A percentile compares a stretch with the other conserved stretches of the same genome.
Conservation (phyloP, 805 yeast genomes). For the Tetrapisispora nanseiensis region DNA sequence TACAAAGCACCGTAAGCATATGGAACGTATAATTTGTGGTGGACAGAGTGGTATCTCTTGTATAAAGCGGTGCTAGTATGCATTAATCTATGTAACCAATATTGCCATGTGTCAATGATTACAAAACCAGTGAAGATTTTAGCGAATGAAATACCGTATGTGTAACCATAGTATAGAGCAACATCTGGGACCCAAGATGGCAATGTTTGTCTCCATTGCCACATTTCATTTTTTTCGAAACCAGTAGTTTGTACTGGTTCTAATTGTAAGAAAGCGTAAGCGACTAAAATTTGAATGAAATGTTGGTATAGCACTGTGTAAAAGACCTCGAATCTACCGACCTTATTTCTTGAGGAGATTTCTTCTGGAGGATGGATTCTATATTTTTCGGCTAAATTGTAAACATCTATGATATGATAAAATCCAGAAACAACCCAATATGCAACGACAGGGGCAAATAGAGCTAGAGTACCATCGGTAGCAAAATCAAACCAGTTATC, state of each 20-base stretch:
- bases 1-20: constrained; percentile 94
- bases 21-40: constrained; percentile 89
- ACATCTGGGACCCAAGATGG: constrained; percentile 37
- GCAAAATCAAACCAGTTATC: constrained; percentile 42
- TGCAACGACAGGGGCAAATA: constrained; percentile 65
- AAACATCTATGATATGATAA: constrained; percentile 67
- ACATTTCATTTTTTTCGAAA: constrained; percentile 38
- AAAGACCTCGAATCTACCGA: constrained; percentile 56
- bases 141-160: constrained; percentile 52
- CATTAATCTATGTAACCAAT: constrained; percentile 80
- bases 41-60: constrained; percentile 82
- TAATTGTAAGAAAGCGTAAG: constrained; percentile 41
- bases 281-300: constrained; percentile 66
- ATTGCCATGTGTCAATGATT: constrained; percentile 92
- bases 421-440: constrained; percentile 74
- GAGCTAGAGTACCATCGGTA: constrained; percentile 64
- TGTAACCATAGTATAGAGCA: constrained; percentile 43
- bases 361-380: constrained; percentile 92
- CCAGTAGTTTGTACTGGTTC: constrained; percentile 52
- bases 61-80: constrained; percentile 71
- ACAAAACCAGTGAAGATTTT: constrained; percentile 55
- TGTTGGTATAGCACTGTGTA: constrained; percentile 82
- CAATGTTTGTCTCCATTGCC: constrained; percentile 32
- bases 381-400: constrained; percentile 67
- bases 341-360: constrained; percentile 66